These are phyloP conservation scores for Boletellus sp. DNA, from an alignment of 768 basidiomycete species.

Conservation along the genomic window DNA sequence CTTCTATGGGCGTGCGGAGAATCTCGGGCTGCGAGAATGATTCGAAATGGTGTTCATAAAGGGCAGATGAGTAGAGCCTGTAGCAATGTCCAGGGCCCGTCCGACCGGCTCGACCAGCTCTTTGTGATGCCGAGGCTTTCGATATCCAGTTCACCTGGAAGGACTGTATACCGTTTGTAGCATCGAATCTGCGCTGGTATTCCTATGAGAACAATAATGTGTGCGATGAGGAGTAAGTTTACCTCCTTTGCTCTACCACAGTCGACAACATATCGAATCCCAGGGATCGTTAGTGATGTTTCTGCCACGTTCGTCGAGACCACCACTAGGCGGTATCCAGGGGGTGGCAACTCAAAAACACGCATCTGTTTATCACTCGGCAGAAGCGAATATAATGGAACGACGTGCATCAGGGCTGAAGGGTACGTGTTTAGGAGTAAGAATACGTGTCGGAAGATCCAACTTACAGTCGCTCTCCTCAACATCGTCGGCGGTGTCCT, in stretches of 20 bases:
- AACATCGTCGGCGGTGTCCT: conserved; percentile 49
- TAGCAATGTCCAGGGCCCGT: conserved; percentile 99
- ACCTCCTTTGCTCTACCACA: conserved; percentile 95
- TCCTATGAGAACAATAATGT: neutral
- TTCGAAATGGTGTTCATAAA: conserved; percentile 91
- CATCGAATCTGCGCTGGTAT: conserved; percentile 75
- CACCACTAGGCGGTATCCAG: conserved; percentile 80
- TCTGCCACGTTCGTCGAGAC: conserved; percentile 96
- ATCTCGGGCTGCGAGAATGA: conserved; percentile 89
- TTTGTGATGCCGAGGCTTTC: conserved; percentile 91
- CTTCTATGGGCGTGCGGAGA: conserved; percentile 92
- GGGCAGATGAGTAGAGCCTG: conserved; percentile 90
- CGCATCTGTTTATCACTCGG: conserved; percentile 93
- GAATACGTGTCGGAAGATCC: conserved; percentile 3
- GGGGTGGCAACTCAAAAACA: conserved; percentile 84
- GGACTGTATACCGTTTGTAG: conserved; percentile 77
- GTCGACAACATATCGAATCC: conserved; percentile 97
- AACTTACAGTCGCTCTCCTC: conserved; percentile 66
- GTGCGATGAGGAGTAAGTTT: conserved; percentile 2
- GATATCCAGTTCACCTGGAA: conserved; percentile 94
- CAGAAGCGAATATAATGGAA: conserved; percentile 90
- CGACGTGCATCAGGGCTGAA: conserved; percentile 87
- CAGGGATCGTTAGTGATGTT: conserved; percentile 95
- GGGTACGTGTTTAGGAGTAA: neutral
- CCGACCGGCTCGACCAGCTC: conserved; percentile 94